phyloP scores from a whole-genome alignment of 2,329 filamentous ascomycete species.

The Helicocarpus griseus region DNA sequence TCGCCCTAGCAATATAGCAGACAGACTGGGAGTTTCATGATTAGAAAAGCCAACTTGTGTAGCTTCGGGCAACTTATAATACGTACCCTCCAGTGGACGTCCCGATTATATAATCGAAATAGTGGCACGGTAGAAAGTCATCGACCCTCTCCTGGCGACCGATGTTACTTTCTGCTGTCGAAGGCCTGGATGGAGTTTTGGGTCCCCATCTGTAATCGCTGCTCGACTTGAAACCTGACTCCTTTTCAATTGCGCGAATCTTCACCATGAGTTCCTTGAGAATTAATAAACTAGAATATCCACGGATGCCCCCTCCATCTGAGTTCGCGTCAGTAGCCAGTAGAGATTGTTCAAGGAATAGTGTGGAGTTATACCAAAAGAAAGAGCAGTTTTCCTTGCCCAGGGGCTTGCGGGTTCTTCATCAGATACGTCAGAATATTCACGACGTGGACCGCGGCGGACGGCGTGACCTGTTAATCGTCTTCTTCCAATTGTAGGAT shows the following conservation, averaged over 20 bases:
- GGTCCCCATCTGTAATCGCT: not conserved
- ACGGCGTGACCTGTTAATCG: not conserved
- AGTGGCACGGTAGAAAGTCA: not conserved
- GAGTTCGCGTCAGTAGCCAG: not conserved
- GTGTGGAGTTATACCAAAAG: not conserved
- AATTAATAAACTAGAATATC: not conserved
- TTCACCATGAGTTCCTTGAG: not conserved
- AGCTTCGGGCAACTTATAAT: not conserved
- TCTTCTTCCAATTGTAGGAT: not conserved
- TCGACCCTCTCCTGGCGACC: not conserved
- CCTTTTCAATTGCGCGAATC: not conserved
- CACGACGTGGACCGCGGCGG: not conserved
- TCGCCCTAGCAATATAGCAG: slow-evolving; percentile 30
- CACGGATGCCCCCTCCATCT: not conserved
- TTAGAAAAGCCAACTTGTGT: not conserved
- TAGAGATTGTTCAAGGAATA: not conserved
- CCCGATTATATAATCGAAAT: not conserved
- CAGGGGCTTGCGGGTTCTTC: not conserved
- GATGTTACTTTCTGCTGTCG: not conserved
- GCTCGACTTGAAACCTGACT: not conserved
- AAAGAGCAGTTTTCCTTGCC: not conserved
- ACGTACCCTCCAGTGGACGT: not conserved
- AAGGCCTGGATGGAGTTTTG: not conserved
- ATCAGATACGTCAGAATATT: not conserved
- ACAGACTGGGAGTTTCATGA: slow-evolving; percentile 17